Base-by-base conservation (phyloP, 352 stramenopile genomes). In the Globisporangium iwayamae region DNA sequence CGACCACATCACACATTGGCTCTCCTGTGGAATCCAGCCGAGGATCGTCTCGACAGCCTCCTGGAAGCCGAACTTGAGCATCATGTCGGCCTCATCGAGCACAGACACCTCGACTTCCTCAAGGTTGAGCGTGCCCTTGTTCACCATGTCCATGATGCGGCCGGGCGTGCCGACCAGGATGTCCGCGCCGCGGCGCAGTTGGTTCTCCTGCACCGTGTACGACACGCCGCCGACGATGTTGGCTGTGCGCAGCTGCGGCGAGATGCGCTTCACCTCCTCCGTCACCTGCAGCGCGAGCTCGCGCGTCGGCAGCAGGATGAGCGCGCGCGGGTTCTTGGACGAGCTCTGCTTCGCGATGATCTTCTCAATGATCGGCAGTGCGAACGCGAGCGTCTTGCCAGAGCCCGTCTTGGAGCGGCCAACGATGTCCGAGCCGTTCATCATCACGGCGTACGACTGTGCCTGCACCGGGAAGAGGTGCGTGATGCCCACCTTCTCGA, bases 1-100 rank as follows among this genome's bases (percentile, higher is more conserved):
- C 28, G 92, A 98, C 81, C 98, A 99, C 68, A 99, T 90, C 34
- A 99, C 81, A 41, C 89, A 96, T 76, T 99, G 96, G 52, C 76
- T 70, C 16, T 81, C 77, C 4, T 82, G 67, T 2, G 83, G 88
- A 41, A 94, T 85, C 73, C 79, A 87, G 36, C 73, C 76, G 52
- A 99, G 81, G 67, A 99, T 98, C 13, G 89, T 88, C 82, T 99
- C 95, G 18, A 99, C 94, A 39, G 98, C 95, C 55, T 99, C 96
- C 56, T 98, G 93, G 76, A 99, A 99, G 39, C 96, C 96, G 81
- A 99, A 98, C 80, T 98, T 98, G 54, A 99, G 85, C 96, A 99
- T 99, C 89, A 98, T 97, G 73, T 99, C 96, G 32, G 96, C 96
- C 75, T 99, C 96, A 62, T 99, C 96, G 30, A 99, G 81, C 34